Percentiles rank a stretch among this genome's conserved stretches.
Conservation (phyloP, 108 stramenopile genomes). For the Fragilaria radians region DNA sequence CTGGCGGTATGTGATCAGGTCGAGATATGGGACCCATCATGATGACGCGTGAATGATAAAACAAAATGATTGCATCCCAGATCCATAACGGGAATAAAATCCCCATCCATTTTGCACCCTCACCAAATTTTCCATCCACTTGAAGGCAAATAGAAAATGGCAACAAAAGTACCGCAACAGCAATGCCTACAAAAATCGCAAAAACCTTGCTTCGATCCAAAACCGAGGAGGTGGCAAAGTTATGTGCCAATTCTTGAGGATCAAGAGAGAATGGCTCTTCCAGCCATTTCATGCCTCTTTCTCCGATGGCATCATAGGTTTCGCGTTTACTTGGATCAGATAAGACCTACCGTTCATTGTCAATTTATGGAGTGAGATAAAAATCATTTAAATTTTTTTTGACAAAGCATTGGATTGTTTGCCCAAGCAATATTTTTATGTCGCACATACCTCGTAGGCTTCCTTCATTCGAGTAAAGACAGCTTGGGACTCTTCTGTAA, state of each 20-base stretch:
- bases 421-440: too few species aligned
- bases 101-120: constrained; percentile 50
- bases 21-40: constrained; percentile 72
- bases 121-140: constrained; percentile 68
- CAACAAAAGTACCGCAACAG: constrained; percentile 50
- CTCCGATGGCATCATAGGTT: constrained; percentile 89
- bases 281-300: constrained; percentile 81
- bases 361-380: not conserved
- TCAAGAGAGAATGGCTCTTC: constrained; percentile 82
- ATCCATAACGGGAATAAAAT: constrained; percentile 78
- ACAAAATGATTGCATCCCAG: constrained; percentile 64
- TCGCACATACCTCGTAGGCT: constrained; percentile 72
- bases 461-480: constrained; percentile 89
- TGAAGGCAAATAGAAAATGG: constrained; percentile 75
- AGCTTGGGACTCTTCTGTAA: constrained; percentile 71
- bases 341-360: constrained; percentile 17
- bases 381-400: too few species aligned
- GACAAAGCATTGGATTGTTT: too few species aligned
- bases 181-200: constrained; percentile 71
- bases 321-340: constrained; percentile 77
- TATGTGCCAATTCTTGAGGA: constrained; percentile 84
- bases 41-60: constrained; percentile 70
- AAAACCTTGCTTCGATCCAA: constrained; percentile 81
- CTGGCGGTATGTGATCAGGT: constrained; percentile 75
- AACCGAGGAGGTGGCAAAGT: constrained; percentile 68